Conservation (phyloP, 441 rosid genomes). For the Eutrema salsugineum region DNA sequence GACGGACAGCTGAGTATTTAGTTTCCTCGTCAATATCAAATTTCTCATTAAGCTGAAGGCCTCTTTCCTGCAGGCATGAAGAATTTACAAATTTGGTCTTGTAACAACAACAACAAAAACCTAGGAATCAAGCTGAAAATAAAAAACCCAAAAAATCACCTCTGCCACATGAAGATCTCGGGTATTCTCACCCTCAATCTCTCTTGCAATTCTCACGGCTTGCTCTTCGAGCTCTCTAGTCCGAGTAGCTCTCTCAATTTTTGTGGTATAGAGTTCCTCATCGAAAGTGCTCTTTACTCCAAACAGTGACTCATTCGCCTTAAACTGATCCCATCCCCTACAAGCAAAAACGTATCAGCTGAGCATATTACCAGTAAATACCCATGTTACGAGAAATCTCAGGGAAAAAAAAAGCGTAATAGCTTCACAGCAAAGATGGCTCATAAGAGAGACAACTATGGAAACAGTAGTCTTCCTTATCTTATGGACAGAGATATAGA, state of each 20-base stretch:
- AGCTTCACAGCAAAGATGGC: conserved; percentile 1
- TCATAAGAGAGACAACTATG: neutral
- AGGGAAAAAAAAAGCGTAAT: conserved; percentile 11
- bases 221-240: conserved; percentile 67
- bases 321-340: conserved; percentile 94
- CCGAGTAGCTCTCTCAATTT: conserved; percentile 68
- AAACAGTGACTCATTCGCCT: conserved; percentile 63
- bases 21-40: conserved; percentile 84
- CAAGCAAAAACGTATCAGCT: conserved; percentile 12
- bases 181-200: conserved; percentile 92
- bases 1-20: conserved; percentile 74
- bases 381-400: neutral
- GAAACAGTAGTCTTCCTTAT: neutral
- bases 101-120: neutral
- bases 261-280: conserved; percentile 89
- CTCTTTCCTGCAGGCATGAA: conserved; percentile 74
- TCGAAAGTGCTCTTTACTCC: conserved; percentile 87
- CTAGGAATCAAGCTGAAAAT: neutral
- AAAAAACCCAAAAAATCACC: conserved; percentile 39
- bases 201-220: conserved; percentile 85
- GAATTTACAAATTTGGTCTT: neutral
- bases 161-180: conserved; percentile 90
- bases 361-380: conserved; percentile 7
- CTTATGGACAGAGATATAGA: neutral
- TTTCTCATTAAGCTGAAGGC: conserved; percentile 51